Base-by-base conservation (phyloP, 352 stramenopile genomes). In the Salisapilia sapeloensis region DNA sequence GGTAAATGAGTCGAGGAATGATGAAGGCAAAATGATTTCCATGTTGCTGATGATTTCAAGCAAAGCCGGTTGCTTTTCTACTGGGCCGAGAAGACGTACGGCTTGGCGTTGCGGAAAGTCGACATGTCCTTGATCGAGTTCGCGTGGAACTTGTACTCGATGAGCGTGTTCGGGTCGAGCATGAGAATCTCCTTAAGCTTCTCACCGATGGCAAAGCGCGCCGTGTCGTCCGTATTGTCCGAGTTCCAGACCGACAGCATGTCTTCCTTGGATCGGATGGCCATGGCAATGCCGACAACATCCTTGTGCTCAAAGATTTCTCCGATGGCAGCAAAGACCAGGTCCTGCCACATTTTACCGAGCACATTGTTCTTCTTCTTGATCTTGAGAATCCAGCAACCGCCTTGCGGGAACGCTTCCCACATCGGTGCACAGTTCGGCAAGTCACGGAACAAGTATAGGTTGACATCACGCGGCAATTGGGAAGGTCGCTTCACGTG, bases 311-410 rank as follows among this genome's bases (percentile, higher is more conserved):
- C 81, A 45, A 96, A 96, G 25, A 62, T 70, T 52, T 96, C 84
- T 38, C 84, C 84, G 42, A 96, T 77, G 28, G 78, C 81, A 14
- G 82, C 82, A 46, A 96, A 89, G 24, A 89, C 80, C 27, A 96
- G 61, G 49, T 96, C 84, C 53, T 95, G 83, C 84, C 84, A 96
- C 76, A 96, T 92, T 56, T 96, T 96, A 30, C 84, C 80, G 8
- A 96, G 60, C 38, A 96, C 81, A 36, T 90, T 91, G 46, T 71
- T 71, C 55, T 90, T 92, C 62, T 94, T 94, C 56, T 94, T 93
- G 52, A 96, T 93, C 59, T 93, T 93, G 43, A 96, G 61, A 53
- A 96, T 96, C 84, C 84, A 96, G 65, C 84, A 95, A 30, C 84
- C 84, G 35, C 84, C 84, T 46, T 94, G 78, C 12, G 84, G 84